Percentiles rank a stretch among this genome's conserved stretches.
Conservation (phyloP, 257 asterid genomes). For the Voacanga thouarsii region DNA sequence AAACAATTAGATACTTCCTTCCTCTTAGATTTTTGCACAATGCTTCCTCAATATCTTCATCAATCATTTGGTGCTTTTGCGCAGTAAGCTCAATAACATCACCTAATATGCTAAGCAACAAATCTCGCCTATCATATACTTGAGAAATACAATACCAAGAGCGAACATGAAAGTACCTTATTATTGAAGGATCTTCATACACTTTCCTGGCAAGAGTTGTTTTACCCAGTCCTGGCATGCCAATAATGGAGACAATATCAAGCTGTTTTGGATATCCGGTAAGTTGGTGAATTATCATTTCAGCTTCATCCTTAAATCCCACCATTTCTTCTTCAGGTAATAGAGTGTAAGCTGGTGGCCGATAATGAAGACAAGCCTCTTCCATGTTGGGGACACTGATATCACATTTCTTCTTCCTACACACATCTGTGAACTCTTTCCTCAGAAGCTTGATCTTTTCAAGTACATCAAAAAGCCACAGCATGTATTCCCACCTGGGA, state of each 20-base stretch:
- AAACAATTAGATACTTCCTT: slow-evolving; percentile 5
- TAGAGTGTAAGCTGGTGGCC: background rate
- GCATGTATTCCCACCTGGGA: background rate
- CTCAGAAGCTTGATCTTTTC: background rate
- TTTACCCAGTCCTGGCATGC: slow-evolving; percentile 8
- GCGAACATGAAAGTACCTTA: background rate
- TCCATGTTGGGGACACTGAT: background rate
- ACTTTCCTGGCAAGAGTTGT: slow-evolving; percentile 7
- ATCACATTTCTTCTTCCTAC: background rate
- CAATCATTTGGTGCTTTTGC: background rate
- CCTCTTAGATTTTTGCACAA: background rate
- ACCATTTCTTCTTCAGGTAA: background rate
- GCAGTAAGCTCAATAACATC: background rate
- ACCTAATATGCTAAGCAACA: background rate
- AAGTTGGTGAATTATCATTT: background rate
- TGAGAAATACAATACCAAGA: slow-evolving; percentile 9
- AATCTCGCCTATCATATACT: background rate
- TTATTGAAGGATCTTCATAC: background rate
- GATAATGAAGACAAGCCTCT: no score
- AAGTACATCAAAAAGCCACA: slow-evolving; percentile 11
- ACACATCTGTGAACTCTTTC: background rate
- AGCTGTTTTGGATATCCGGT: background rate
- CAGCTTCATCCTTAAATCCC: slow-evolving; percentile 6
- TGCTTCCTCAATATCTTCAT: background rate
- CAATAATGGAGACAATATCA: slow-evolving; percentile 7